Percentiles rank a stretch among this genome's conserved stretches.
Evolutionary conservation across 208 protist species (phyloP).

Genomic region (Acanthamoeba lugdunensis): DNA sequence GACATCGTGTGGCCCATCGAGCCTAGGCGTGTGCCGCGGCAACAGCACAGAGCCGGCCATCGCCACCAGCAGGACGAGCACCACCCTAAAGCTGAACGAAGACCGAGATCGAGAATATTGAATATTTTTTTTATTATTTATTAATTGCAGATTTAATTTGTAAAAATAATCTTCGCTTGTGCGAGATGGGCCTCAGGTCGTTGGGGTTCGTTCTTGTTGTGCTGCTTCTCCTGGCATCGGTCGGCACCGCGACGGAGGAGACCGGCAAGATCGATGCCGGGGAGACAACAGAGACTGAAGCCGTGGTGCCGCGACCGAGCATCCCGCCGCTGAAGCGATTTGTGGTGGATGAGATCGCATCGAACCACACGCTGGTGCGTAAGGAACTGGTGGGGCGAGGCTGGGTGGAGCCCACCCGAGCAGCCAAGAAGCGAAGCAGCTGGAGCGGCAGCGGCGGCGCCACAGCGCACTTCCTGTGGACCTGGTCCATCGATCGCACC

Average conservation of each 20-base stretch:
- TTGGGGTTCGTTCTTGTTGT: neutral
- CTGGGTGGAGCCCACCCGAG: neutral
- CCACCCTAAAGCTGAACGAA: too few species aligned
- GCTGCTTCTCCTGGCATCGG: neutral
- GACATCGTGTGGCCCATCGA: too few species aligned
- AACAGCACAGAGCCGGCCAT: too few species aligned
- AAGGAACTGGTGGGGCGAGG: neutral
- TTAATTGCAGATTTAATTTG: too few species aligned
- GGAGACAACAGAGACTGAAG: neutral
- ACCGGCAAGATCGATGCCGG: neutral
- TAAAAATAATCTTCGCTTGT: too few species aligned
- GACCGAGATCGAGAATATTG: too few species aligned
- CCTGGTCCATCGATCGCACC: neutral
- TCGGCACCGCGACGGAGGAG: neutral
- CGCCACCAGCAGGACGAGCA: too few species aligned
- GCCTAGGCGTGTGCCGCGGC: too few species aligned
- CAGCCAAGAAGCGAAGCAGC: neutral
- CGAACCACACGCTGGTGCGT: neutral
- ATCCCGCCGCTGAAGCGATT: constrained; percentile 11
- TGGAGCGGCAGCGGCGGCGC: neutral
- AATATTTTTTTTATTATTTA: too few species aligned
- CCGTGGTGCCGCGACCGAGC: neutral
- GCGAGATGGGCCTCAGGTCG: neutral
- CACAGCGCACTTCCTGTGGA: constrained; percentile 36
- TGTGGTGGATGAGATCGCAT: constrained; percentile 5